These are phyloP conservation scores for Pyrenophora graminea DNA, from an alignment of 2,329 filamentous ascomycete genomes.

Conservation along the genomic window DNA sequence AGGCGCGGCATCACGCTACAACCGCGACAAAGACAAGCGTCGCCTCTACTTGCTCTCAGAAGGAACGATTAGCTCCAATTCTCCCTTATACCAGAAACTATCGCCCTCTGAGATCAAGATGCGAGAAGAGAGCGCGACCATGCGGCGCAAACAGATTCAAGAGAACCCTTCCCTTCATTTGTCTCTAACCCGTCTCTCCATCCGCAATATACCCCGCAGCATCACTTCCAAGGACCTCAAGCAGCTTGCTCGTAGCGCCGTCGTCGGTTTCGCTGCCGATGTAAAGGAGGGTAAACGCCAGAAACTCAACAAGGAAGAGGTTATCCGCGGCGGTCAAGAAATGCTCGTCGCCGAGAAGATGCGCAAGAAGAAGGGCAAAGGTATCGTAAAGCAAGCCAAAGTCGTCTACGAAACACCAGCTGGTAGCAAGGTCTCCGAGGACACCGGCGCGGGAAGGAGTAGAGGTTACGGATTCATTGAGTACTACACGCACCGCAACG, in stretches of 20 bases:
- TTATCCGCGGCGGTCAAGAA: conserved; percentile 75
- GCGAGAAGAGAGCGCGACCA: conserved; percentile 82
- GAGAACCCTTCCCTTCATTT: conserved; percentile 87
- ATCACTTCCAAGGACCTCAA: conserved; percentile 88
- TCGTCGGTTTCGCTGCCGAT: conserved; percentile 91
- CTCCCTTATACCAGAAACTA: conserved; percentile 75
- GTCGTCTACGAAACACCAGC: conserved; percentile 88
- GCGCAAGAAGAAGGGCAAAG: conserved; percentile 81
- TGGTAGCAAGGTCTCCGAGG: conserved; percentile 80
- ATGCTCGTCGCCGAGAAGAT: conserved; percentile 79
- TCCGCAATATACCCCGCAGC: conserved; percentile 87
- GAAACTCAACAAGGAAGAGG: conserved; percentile 87
- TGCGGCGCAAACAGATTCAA: conserved; percentile 88
- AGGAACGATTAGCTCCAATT: conserved; percentile 78
- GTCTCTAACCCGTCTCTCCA: conserved; percentile 83
- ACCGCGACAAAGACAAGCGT: conserved; percentile 83
- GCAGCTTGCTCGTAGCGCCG: conserved; percentile 84
- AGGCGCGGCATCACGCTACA: conserved; percentile 64
- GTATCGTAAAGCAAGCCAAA: conserved; percentile 89
- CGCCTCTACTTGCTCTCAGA: conserved; percentile 86
- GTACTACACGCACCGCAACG: conserved; percentile 90
- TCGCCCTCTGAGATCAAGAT: conserved; percentile 81
- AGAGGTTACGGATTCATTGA: conserved; percentile 97
- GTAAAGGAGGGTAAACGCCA: conserved; percentile 77
- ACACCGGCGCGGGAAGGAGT: conserved; percentile 76